Evolutionary conservation across 805 yeast genomes (phyloP), one percentile per base, ranked within the genome.

Genomic region (Wickerhamiella nectarea): DNA sequence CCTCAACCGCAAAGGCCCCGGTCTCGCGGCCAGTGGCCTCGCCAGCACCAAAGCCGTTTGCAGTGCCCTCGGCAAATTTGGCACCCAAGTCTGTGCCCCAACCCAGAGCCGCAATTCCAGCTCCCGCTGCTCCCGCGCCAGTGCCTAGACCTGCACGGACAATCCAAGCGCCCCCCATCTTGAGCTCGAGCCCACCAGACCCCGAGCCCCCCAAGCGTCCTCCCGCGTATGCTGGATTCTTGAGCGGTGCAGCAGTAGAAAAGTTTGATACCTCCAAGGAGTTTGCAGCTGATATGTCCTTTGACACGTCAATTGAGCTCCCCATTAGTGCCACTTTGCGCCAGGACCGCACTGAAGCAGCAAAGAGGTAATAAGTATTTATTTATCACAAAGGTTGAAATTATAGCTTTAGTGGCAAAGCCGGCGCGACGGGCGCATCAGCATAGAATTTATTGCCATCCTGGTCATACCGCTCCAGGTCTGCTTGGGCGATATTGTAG

Each of bases 391-490:
- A n/a, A n/a, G n/a, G n/a, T n/a, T n/a, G n/a, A n/a, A n/a, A n/a
- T n/a, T 28, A 29, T 7, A 49, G 28, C 8, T 3, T 11, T 1
- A 10, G 28, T 3, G 55, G 55, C 10, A 46, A 4, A 1, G n/a
- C 31, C 5, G 58, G 58, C 18, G 47, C 37, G 2, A 28, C 41
- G 1, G 58, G 58, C 19, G 43, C 41, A 2, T 39, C 83, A 26
- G 83, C 70, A 48, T 74, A 68, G 54, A 84, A 89, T 9, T 83
- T 72, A 50, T 80, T 78, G 1, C 97, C 97, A 48, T 83, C 75
- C 33, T 87, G 96, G 58, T 87, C 89, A 45, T 81, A 64, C 61
- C 97, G 75, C 62, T 85, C 93, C 52, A 95, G 71, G 54, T 87
- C 95, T 52, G 74, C 74, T 53, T 85, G 95, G 50, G 82, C 78